Evolutionary conservation across 805 yeast species (phyloP).

Genomic region (Myxozyma neglecta): DNA sequence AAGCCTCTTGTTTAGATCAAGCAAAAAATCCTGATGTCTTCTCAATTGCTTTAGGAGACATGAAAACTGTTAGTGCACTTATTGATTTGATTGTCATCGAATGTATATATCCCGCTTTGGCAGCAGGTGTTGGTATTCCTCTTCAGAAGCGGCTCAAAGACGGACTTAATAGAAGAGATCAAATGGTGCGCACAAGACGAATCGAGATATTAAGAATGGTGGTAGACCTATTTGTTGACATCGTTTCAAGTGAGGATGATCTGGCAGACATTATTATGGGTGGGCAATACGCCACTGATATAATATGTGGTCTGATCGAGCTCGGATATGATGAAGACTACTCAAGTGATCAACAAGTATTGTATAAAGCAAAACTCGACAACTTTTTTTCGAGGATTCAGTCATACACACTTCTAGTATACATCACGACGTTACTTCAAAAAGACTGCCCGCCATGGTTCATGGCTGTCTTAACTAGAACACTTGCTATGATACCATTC

Average conservation of each 20-base stretch:
- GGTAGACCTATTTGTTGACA: constrained; percentile 22
- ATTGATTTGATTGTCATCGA: constrained; percentile 64
- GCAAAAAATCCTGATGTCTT: constrained; percentile 34
- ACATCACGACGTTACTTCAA: constrained; percentile 59
- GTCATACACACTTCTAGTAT: constrained; percentile 64
- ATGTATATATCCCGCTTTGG: constrained; percentile 67
- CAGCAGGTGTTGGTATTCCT: constrained; percentile 61
- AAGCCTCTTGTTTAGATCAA: constrained; percentile 21
- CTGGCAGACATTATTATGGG: constrained; percentile 36
- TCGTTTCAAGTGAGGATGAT: constrained; percentile 35
- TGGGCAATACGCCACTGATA: constrained; percentile 38
- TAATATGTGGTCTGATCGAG: constrained; percentile 36
- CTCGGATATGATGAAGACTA: constrained; percentile 33
- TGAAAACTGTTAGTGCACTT: constrained; percentile 67
- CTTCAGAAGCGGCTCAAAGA: constrained; percentile 56
- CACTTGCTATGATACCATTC: constrained; percentile 56
- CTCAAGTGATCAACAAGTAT: not conserved
- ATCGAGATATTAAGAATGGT: constrained; percentile 11
- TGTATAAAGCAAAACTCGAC: constrained; percentile 4
- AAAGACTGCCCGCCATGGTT: constrained; percentile 51
- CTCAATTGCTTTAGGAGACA: constrained; percentile 78
- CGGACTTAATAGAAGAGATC: not conserved
- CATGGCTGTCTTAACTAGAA: constrained; percentile 48
- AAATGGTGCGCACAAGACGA: not conserved
- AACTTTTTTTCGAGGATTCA: constrained; percentile 39